Evolutionary conservation across 176 grass and related monocot species (phyloP), one percentile per base, ranked within the genome.

Genomic region (Pontederia crassipes): DNA sequence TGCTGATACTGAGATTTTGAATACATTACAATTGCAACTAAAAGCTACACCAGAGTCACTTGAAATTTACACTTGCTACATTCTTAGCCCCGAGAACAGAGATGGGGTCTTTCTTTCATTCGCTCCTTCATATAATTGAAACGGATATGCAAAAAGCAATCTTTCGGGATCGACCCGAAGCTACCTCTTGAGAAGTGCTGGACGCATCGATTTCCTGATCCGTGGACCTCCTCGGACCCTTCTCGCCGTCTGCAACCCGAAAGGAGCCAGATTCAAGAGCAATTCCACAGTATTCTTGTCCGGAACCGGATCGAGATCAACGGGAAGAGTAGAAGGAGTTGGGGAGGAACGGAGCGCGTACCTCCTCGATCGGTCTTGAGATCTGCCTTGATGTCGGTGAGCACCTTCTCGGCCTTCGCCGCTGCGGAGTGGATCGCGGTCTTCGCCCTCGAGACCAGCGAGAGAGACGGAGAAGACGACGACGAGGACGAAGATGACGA

Each of bases 341-440:
- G 40, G 15, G 10, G 46, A 2, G 13, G 4, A 13, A 57, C 49
- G 6, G 49, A 76, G 90, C 91, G 4, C 29, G 29, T 35, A 35
- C 29, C 29, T 35, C 29, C 91, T 90, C 71, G 78, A 75, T 90
- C 79, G 49, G 53, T 62, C 73, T 72, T 76, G 8, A 71, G 73
- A 60, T 77, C 87, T 9, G 86, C 83, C 35, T 83, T 87, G 75
- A 96, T 96, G 84, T 96, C 91, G 16, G 81, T 96, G 61, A 96
- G 74, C 46, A 96, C 91, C 66, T 61, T 77, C 68, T 82, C 84
- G 67, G 61, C 77, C 59, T 85, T 88, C 2, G 78, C 78, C 65
- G 91, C 86, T 47, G 91, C 91, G 35, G 91, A 85, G 62, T 90
- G 86, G 78, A 96, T 71, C 57, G 78, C 83, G 65, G 86, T 80